Conservation (phyloP, 208 protist genomes). For the Blastocrithidia nonstop region DNA sequence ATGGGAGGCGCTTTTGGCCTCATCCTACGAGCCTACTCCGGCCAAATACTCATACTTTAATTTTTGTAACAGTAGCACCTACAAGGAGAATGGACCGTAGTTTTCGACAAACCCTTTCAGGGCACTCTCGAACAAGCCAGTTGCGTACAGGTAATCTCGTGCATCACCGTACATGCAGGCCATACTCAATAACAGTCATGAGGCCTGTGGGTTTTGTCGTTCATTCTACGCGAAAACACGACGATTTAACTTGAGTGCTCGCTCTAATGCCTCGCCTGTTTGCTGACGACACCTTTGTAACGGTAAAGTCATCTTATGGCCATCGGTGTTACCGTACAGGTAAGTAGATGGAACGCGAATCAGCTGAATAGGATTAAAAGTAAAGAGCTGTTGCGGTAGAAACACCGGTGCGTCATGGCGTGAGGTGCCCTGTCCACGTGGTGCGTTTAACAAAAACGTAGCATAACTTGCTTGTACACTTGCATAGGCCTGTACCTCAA, state of each 20-base stretch:
- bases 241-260: constrained; percentile 60
- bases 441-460: constrained; percentile 51
- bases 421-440: constrained; percentile 7
- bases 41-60: constrained; percentile 72
- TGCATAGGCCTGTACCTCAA: constrained; percentile 46
- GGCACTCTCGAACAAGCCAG: constrained; percentile 64
- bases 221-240: constrained; percentile 25
- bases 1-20: constrained; percentile 59
- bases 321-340: constrained; percentile 36
- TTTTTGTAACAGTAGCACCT: constrained; percentile 32
- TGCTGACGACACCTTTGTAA: constrained; percentile 31
- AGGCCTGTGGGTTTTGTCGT: constrained; percentile 39
- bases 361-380: constrained; percentile 32
- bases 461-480: constrained; percentile 45
- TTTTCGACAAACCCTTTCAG: constrained; percentile 31
- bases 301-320: constrained; percentile 11
- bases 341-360: constrained; percentile 36
- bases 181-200: constrained; percentile 48
- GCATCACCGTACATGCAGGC: constrained; percentile 78
- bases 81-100: constrained; percentile 45
- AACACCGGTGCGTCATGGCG: constrained; percentile 54
- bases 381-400: constrained; percentile 57
- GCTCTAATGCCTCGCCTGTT: constrained; percentile 44
- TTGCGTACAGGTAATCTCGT: constrained; percentile 79
- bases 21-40: constrained; percentile 74